Evolutionary conservation across 2,329 filamentous ascomycete genomes (phyloP).

Genomic region (Macrophomina phaseolina): DNA sequence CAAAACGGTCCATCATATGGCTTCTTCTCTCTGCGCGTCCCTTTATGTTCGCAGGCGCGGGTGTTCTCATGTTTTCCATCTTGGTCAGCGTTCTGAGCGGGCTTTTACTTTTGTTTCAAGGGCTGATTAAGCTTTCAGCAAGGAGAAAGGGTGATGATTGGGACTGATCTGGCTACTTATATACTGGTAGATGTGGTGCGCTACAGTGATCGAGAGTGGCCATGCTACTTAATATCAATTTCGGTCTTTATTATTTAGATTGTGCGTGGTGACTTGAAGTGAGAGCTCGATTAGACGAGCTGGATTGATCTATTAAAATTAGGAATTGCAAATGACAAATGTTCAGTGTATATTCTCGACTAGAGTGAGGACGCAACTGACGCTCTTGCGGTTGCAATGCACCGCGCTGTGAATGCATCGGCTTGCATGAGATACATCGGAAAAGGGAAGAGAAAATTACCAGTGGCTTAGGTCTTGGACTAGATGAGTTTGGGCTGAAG

Average conservation of each 20-base stretch:
- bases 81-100: slow-evolving; percentile 20
- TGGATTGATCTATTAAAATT: no score
- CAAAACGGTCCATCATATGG: not conserved
- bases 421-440: no score
- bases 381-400: no score
- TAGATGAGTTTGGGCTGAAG: not conserved
- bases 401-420: no score
- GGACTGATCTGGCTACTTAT: not conserved
- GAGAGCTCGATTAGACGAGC: no score
- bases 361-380: no score
- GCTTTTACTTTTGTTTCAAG: not conserved
- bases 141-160: not conserved
- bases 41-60: not conserved
- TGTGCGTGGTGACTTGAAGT: not conserved
- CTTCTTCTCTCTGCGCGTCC: not conserved
- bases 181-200: slow-evolving; percentile 17
- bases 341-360: no score
- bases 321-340: no score
- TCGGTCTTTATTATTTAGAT: slow-evolving; percentile 1
- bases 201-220: not conserved
- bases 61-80: not conserved
- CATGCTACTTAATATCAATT: slow-evolving; percentile 5
- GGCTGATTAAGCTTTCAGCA: not conserved
- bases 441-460: no score
- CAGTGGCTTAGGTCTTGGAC: no score